Percentiles rank a stretch among this genome's conserved stretches.
phyloP scores from a whole-genome alignment of 225 moss, liverwort and hornwort genomes.

The Polytrichum formosum region DNA sequence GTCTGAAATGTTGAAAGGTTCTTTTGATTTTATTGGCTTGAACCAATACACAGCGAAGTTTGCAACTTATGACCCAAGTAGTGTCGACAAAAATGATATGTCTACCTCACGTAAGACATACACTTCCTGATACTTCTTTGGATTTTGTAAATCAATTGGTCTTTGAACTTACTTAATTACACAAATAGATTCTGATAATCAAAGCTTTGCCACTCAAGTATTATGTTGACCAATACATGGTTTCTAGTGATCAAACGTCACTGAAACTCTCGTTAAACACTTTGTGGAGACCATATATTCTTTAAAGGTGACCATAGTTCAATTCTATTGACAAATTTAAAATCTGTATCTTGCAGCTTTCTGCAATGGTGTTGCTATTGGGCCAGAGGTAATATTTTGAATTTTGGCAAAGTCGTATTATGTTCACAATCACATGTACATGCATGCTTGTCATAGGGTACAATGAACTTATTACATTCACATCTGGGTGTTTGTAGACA shows the following conservation, averaged over 20 bases:
- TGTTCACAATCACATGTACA: background rate
- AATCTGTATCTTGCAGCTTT: slow-evolving; percentile 2
- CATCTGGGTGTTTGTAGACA: background rate
- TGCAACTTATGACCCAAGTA: slow-evolving; percentile 9
- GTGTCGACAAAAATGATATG: slow-evolving; percentile 11
- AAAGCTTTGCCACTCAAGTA: too few relatives aligned
- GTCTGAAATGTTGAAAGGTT: slow-evolving; percentile 22
- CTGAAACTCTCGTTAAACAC: background rate
- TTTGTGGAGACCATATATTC: too few relatives aligned
- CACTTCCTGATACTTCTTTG: too few relatives aligned
- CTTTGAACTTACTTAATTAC: background rate
- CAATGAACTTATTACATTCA: background rate
- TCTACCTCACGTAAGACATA: slow-evolving; percentile 2
- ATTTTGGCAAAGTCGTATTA: background rate
- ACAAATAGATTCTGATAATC: too few relatives aligned
- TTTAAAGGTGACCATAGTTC: too few relatives aligned
- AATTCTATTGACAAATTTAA: too few relatives aligned
- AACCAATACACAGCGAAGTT: slow-evolving; percentile 37
- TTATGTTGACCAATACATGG: background rate
- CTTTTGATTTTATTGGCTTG: slow-evolving; percentile 45
- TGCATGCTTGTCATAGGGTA: background rate
- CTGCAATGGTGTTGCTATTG: slow-evolving; percentile 8
- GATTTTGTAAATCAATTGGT: background rate
- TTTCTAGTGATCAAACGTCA: background rate
- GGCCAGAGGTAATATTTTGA: slow-evolving; percentile 4